Conservation (phyloP, 2,329 filamentous ascomycete species). For the Alternaria sp. region DNA sequence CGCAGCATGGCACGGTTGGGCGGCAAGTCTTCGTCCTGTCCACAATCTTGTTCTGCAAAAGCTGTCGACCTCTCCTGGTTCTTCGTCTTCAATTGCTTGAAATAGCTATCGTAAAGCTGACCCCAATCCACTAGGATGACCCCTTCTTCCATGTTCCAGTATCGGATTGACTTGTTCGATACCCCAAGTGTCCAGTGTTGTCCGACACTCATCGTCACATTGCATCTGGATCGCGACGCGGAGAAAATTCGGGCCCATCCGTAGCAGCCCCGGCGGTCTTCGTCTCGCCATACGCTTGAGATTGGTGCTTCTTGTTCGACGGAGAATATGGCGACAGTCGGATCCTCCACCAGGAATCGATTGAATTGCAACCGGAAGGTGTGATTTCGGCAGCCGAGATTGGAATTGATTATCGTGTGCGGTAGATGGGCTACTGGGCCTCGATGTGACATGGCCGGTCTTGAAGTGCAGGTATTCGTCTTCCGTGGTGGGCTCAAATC, state of each 20-base stretch:
- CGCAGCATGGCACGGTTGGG: background rate
- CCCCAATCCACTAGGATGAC: slow-evolving; percentile 14
- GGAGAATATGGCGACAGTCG: slow-evolving; percentile 17
- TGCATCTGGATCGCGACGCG: background rate
- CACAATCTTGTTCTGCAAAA: background rate
- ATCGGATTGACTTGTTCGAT: background rate
- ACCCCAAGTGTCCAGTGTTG: slow-evolving; percentile 12
- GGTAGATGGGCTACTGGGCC: slow-evolving; percentile 7
- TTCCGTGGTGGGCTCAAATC: background rate
- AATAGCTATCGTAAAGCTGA: slow-evolving; percentile 11
- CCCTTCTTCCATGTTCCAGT: slow-evolving; percentile 10
- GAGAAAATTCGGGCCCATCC: slow-evolving; percentile 2
- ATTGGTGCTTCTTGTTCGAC: slow-evolving; percentile 6
- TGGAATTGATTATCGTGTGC: slow-evolving; percentile 12
- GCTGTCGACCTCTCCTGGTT: background rate
- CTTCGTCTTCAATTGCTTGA: background rate
- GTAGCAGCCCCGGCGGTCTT: background rate
- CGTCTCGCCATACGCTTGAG: slow-evolving; percentile 1
- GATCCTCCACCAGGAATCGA: slow-evolving; percentile 13
- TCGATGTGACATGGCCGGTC: background rate
- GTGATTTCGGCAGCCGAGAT: slow-evolving; percentile 7
- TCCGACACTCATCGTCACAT: slow-evolving; percentile 8
- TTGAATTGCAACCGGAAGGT: slow-evolving; percentile 10
- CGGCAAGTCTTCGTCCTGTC: background rate
- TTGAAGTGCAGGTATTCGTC: slow-evolving; percentile 1